Conservation (phyloP, 2,329 filamentous ascomycete species). For the Cyphellophora attinorum region DNA sequence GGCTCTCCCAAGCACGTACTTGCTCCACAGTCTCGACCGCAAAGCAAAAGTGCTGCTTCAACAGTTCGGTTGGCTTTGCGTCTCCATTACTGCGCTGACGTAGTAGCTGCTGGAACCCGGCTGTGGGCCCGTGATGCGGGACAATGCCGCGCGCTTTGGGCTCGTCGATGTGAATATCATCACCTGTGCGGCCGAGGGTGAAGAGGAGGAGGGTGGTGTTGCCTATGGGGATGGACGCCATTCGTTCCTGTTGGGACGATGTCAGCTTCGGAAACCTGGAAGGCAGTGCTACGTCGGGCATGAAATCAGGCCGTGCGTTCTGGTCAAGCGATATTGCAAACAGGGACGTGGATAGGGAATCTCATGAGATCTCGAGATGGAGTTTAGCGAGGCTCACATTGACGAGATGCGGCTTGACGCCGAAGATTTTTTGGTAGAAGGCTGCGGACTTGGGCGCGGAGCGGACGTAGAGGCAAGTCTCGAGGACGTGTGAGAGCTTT, state of each 20-base stretch:
- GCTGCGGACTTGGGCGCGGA: slow-evolving; percentile 10
- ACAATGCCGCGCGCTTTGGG: background rate
- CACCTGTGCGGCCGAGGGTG: slow-evolving; percentile 3
- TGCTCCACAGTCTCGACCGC: slow-evolving; percentile 15
- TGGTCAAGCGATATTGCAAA: no score
- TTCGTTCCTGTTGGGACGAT: slow-evolving; percentile 4
- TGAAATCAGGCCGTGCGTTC: no score
- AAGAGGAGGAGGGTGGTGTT: slow-evolving; percentile 19
- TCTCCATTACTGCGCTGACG: background rate
- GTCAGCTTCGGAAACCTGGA: no score
- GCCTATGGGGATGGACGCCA: slow-evolving; percentile 18
- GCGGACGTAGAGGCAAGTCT: slow-evolving; percentile 19
- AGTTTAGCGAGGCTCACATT: no score
- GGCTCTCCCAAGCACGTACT: slow-evolving; percentile 16
- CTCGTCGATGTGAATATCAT: background rate
- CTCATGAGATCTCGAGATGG: no score
- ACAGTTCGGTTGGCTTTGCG: background rate
- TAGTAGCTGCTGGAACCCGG: background rate
- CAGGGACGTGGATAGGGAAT: no score
- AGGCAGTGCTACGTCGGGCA: no score
- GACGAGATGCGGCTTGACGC: slow-evolving; percentile 10
- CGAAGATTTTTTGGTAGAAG: slow-evolving; percentile 17
- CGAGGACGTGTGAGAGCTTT: slow-evolving; percentile 20
- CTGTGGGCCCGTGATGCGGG: slow-evolving; percentile 1
- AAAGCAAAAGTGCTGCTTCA: slow-evolving; percentile 19